Evolutionary conservation across 2,329 filamentous ascomycete genomes (phyloP), one percentile per base, ranked within the genome.

Genomic region (Aspergillus sp.): DNA sequence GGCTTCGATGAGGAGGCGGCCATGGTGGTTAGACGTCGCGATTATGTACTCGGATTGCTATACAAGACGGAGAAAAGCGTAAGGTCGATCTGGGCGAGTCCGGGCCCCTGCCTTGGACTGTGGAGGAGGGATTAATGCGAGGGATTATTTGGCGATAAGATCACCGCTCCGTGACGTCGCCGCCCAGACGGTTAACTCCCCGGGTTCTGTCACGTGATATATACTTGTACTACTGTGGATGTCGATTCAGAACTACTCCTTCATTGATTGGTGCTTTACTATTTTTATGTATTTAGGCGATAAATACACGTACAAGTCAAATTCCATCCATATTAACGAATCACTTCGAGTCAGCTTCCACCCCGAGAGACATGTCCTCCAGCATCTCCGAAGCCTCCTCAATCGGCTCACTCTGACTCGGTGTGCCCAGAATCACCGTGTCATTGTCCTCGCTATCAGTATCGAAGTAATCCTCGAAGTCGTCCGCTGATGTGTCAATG

Each of bases 1-100:
- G 74, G 80, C 67, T 84, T 84, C 53, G 89, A 90, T 62, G 89
- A 91, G 62, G 53, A 43, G 39, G 53, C 39, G 28, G 89, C 88
- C 89, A 91, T 91, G 65, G 59, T 78, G 69, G 48, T 49, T 39
- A 17, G 52, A 41, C 8, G 12, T 47, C 45, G 32, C 17, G 8
- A 12, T 25, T 19, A 23, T 45, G 38, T 13, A 50, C 4, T 36
- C 10, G 12, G 5, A 1, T n/a, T 13, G 25, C n/a, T 30, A n/a
- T 17, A n/a, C n/a, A 17, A 28, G 15, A 30, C 6, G 32, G 48
- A 25, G 8, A 23, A 30, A 5, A 38, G 21, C n/a, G 30, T 32
- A n/a, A 7, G 45, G 41, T 21, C n/a, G 17, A 36, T 28, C 41
- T 19, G 17, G 15, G 13, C 28, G 30, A 28, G 15, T 55, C 5